Conservation (phyloP, 169 alveolate species). For the Amoebophrya sp. region DNA sequence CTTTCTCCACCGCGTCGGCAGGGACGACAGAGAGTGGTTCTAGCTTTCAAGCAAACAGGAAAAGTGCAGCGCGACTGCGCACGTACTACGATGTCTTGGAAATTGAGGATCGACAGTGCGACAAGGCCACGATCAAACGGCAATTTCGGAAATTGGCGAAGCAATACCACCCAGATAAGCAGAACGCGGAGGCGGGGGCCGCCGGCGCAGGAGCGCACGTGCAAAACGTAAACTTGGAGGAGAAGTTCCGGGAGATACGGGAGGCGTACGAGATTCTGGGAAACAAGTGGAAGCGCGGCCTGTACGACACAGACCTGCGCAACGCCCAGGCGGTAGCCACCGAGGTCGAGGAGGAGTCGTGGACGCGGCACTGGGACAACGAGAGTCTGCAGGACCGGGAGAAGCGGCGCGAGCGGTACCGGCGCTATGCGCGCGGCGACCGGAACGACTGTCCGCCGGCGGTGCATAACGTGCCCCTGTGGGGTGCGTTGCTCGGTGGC, state of each 20-base stretch:
- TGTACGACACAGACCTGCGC: neutral
- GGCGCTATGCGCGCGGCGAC: neutral
- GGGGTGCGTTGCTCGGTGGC: neutral
- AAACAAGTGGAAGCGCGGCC: neutral
- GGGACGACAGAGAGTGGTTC: too few species aligned
- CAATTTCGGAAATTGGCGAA: neutral
- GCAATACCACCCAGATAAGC: neutral
- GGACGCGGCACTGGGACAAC: neutral
- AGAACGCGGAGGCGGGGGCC: neutral
- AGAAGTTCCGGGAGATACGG: neutral
- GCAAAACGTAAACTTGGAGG: too few species aligned
- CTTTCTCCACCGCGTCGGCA: too few species aligned
- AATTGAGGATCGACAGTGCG: neutral
- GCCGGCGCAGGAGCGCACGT: too few species aligned
- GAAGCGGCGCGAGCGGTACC: neutral
- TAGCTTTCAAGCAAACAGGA: too few species aligned
- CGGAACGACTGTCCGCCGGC: neutral
- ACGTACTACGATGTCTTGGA: neutral
- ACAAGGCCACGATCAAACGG: neutral
- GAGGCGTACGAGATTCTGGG: neutral
- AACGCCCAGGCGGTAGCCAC: neutral
- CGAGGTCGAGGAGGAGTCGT: neutral
- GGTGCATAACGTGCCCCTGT: neutral
- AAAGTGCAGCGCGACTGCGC: neutral
- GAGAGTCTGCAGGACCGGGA: neutral